Percentiles rank a stretch among this genome's conserved stretches.
Evolutionary conservation across 2,329 filamentous ascomycete species (phyloP).

Genomic region (Aspergillus viridinutans): DNA sequence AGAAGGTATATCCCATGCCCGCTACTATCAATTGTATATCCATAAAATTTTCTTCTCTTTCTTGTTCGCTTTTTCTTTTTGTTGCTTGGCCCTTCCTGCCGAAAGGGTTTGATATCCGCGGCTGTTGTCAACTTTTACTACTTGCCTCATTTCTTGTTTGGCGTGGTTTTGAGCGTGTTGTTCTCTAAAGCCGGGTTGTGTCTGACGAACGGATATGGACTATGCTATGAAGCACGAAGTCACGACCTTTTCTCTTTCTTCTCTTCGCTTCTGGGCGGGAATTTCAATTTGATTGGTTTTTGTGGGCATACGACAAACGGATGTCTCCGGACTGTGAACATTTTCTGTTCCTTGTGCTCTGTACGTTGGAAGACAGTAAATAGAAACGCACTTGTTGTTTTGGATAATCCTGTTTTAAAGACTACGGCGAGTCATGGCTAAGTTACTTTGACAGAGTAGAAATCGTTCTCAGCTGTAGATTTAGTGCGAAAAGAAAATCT

Average conservation of each 20-base stretch:
- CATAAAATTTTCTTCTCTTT: conserved; percentile 3
- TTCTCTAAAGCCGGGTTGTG: conserved; percentile 1
- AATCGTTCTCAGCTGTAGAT: background rate
- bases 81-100: background rate
- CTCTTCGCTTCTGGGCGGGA: background rate
- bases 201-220: conserved; percentile 4
- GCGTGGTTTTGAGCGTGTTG: conserved; percentile 2
- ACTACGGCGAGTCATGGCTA: background rate
- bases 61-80: conserved; percentile 3
- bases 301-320: background rate
- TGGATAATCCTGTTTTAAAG: background rate
- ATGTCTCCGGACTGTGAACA: background rate
- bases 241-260: background rate
- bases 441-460: background rate
- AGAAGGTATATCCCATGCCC: background rate
- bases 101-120: background rate
- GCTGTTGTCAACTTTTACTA: background rate
- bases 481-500: background rate
- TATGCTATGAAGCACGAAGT: conserved; percentile 8
- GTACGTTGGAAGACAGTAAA: background rate
- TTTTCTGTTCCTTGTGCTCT: no score
- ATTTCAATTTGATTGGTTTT: background rate
- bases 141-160: background rate
- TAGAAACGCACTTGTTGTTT: background rate
- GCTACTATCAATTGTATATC: background rate